Percentiles rank a stretch among this genome's conserved stretches.
These are phyloP conservation scores for Cornus controversa DNA, from an alignment of 148 eudicot genomes.

Conservation along the genomic window DNA sequence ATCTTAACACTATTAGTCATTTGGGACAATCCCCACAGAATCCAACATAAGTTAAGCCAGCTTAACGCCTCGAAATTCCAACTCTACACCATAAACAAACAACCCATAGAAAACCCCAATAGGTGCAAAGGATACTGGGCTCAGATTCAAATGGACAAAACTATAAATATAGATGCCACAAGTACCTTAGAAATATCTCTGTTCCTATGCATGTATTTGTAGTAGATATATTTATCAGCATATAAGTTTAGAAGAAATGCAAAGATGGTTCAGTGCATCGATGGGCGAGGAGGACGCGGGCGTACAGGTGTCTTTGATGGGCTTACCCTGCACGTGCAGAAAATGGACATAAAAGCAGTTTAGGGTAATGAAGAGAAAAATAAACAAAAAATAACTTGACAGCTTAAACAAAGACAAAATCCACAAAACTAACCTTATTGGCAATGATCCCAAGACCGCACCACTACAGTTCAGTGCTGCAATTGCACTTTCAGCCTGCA, in stretches of 20 bases:
- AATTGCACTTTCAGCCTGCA: slow-evolving; percentile 86
- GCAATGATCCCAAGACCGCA: slow-evolving; percentile 56
- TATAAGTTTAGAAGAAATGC: slow-evolving; percentile 10
- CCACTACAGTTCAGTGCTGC: slow-evolving; percentile 76
- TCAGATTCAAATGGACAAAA: slow-evolving; percentile 6
- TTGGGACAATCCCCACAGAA: slow-evolving; percentile 8
- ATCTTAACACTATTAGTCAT: background rate
- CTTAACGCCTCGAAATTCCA: slow-evolving; percentile 6
- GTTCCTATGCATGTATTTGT: slow-evolving; percentile 11
- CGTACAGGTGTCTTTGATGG: slow-evolving; percentile 95
- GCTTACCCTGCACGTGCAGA: slow-evolving; percentile 59
- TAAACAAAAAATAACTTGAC: too few species aligned
- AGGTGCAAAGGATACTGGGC: slow-evolving; percentile 24
- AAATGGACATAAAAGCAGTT: background rate
- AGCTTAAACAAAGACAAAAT: background rate
- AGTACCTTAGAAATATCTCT: slow-evolving; percentile 23
- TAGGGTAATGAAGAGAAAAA: background rate
- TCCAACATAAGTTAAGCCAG: background rate
- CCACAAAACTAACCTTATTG: slow-evolving; percentile 50
- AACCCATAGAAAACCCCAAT: slow-evolving; percentile 6
- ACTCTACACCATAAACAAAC: slow-evolving; percentile 20
- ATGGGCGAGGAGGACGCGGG: slow-evolving; percentile 50
- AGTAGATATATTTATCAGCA: slow-evolving; percentile 12
- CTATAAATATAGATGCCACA: slow-evolving; percentile 19
- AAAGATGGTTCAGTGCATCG: slow-evolving; percentile 35